Percentiles rank a stretch among this genome's conserved stretches.
Evolutionary conservation across 345 rosid species (phyloP).

Genomic region (Eucalyptus virginea): DNA sequence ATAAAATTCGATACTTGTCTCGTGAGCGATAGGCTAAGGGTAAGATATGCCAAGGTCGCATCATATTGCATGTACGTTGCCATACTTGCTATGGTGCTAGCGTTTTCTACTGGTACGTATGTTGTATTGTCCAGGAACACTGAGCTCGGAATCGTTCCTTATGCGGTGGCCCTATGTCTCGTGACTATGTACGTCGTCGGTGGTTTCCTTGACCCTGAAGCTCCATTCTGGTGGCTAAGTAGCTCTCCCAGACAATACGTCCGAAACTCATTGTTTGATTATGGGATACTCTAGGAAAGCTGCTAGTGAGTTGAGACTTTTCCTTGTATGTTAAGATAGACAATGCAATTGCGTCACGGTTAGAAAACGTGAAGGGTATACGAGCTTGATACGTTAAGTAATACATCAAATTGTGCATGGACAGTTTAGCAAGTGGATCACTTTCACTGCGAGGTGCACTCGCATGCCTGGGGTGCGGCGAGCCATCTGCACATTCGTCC

Average conservation of each 20-base stretch:
- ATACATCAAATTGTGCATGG: not conserved
- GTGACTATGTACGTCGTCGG: fast-evolving
- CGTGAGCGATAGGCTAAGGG: not conserved
- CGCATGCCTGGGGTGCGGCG: not conserved
- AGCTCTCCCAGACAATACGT: not conserved
- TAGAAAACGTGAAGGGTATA: not conserved
- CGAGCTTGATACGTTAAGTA: not conserved
- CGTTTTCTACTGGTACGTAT: not conserved
- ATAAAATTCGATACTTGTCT: not conserved
- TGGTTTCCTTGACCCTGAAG: not conserved
- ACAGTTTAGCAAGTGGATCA: not conserved
- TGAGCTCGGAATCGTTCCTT: not conserved
- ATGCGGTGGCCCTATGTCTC: not conserved
- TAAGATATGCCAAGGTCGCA: not conserved
- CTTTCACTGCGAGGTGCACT: not conserved
- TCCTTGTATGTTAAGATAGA: not conserved
- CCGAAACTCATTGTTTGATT: not conserved
- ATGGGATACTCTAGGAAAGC: not conserved
- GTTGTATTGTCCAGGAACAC: not conserved
- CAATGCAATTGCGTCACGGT: not conserved
- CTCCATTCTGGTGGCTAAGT: not conserved
- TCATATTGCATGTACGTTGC: not conserved
- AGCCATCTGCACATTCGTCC: not conserved
- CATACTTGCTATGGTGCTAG: not conserved
- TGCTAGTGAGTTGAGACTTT: not conserved